Percentiles rank a stretch among this genome's conserved stretches.
Evolutionary conservation across 257 asterid species (phyloP).

Genomic region (Petunia axillaris): DNA sequence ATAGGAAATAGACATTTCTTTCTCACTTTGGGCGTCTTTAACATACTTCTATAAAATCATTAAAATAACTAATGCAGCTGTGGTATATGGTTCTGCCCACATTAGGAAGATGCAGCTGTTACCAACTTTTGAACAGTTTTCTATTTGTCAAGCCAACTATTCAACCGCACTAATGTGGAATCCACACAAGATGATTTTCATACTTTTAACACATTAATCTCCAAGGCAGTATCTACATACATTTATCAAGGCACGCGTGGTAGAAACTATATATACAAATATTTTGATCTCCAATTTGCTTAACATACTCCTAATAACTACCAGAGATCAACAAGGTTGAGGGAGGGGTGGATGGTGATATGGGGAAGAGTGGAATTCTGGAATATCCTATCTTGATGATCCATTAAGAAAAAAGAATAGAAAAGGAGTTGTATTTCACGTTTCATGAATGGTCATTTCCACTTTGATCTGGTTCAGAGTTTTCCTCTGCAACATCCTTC

Average conservation of each 20-base stretch:
- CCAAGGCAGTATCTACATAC: background rate
- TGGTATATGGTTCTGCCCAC: too few relatives aligned
- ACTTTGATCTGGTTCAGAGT: constrained; percentile 36
- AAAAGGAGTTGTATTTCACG: background rate
- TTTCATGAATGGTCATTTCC: constrained; percentile 33
- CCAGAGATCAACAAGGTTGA: constrained; percentile 1
- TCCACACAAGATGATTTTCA: too few relatives aligned
- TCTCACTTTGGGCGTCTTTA: too few relatives aligned
- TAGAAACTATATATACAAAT: background rate
- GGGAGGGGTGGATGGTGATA: background rate
- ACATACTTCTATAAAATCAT: too few relatives aligned
- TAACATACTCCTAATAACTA: constrained; percentile 14
- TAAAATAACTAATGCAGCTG: too few relatives aligned
- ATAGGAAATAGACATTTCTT: too few relatives aligned
- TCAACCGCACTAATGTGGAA: too few relatives aligned
- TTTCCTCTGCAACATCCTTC: constrained; percentile 39
- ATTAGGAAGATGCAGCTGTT: too few relatives aligned
- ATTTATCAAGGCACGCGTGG: background rate
- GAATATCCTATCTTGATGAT: background rate
- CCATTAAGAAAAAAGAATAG: constrained; percentile 19
- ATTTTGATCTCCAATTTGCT: constrained; percentile 1
- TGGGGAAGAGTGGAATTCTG: background rate
- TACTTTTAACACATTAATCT: too few relatives aligned
- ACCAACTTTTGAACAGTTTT: too few relatives aligned
- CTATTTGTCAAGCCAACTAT: too few relatives aligned